A percentile compares a stretch with the other conserved stretches of the same genome.
Evolutionary conservation across 2,329 filamentous ascomycete species (phyloP).

Genomic region (Calonectria henricotiae): DNA sequence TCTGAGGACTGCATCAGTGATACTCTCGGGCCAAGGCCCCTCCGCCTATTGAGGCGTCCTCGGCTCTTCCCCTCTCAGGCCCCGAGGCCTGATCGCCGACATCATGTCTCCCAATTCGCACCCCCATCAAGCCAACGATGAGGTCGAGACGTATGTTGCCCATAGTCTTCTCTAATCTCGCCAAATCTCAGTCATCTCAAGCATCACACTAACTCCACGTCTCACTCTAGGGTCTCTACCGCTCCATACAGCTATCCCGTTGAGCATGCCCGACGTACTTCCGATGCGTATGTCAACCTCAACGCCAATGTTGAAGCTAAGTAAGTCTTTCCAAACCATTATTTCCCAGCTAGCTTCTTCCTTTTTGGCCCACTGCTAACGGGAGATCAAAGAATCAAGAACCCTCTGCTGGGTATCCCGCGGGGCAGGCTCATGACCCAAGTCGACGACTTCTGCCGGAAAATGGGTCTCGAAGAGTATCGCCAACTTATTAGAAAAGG

Average conservation of each 20-base stretch:
- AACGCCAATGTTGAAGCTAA: slow-evolving; percentile 66
- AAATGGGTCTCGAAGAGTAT: slow-evolving; percentile 73
- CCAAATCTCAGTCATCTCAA: neutral
- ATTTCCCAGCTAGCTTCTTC: neutral
- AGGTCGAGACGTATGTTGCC: slow-evolving; percentile 51
- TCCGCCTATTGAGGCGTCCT: slow-evolving; percentile 18
- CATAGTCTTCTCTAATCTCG: slow-evolving; percentile 1
- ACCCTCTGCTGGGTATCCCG: slow-evolving; percentile 70
- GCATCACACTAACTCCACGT: slow-evolving; percentile 42
- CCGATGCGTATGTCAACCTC: slow-evolving; percentile 60
- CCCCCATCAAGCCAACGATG: slow-evolving; percentile 49
- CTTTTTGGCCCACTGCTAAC: slow-evolving; percentile 38
- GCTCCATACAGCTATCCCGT: slow-evolving; percentile 54
- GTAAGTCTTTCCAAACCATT: slow-evolving; percentile 53
- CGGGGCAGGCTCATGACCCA: slow-evolving; percentile 67
- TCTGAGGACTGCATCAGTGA: slow-evolving; percentile 14
- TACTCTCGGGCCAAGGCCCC: slow-evolving; percentile 21
- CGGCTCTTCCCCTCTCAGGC: slow-evolving; percentile 22
- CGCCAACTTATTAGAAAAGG: slow-evolving; percentile 76
- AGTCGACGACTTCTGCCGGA: slow-evolving; percentile 75
- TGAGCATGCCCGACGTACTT: slow-evolving; percentile 58
- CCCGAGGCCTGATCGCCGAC: slow-evolving; percentile 27
- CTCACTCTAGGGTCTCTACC: slow-evolving; percentile 49
- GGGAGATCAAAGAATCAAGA: slow-evolving; percentile 59
- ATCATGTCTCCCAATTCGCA: slow-evolving; percentile 42